Percentiles rank a stretch among this genome's conserved stretches.
These are phyloP conservation scores for Persicaria maculosa DNA, from an alignment of 148 eudicot species.

Conservation along the genomic window DNA sequence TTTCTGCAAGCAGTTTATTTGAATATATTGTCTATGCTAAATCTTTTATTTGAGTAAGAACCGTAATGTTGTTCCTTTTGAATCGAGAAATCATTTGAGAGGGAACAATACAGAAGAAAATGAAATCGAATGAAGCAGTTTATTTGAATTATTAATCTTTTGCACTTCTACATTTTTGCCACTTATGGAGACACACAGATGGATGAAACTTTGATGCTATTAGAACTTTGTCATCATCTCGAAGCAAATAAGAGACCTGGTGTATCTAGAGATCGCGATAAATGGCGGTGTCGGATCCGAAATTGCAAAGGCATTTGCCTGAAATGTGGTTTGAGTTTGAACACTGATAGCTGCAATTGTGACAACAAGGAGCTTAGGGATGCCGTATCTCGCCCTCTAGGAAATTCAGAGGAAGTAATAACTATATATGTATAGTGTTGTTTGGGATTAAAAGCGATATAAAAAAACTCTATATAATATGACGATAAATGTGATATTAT, in stretches of 20 bases:
- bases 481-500: too few species aligned
- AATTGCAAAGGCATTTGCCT: slow-evolving; percentile 79
- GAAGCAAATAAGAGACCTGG: slow-evolving; percentile 68
- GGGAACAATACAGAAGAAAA: background rate
- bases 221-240: slow-evolving; percentile 31
- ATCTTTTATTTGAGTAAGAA: background rate
- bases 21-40: background rate
- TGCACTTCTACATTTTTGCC: too few species aligned
- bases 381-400: slow-evolving; percentile 48
- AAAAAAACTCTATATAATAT: too few species aligned
- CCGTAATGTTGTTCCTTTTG: background rate
- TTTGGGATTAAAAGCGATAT: too few species aligned
- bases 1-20: background rate
- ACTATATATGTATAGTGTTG: too few species aligned
- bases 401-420: too few species aligned
- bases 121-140: background rate
- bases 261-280: slow-evolving; percentile 74
- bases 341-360: slow-evolving; percentile 42
- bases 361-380: slow-evolving; percentile 19
- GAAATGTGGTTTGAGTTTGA: slow-evolving; percentile 63
- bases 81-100: background rate
- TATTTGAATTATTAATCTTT: too few species aligned
- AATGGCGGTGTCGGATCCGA: slow-evolving; percentile 51
- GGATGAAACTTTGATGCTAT: too few species aligned
- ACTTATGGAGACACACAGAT: too few species aligned